phyloP scores from a whole-genome alignment of 495 filamentous ascomycete species.

The Annulohypoxylon moriforme region DNA sequence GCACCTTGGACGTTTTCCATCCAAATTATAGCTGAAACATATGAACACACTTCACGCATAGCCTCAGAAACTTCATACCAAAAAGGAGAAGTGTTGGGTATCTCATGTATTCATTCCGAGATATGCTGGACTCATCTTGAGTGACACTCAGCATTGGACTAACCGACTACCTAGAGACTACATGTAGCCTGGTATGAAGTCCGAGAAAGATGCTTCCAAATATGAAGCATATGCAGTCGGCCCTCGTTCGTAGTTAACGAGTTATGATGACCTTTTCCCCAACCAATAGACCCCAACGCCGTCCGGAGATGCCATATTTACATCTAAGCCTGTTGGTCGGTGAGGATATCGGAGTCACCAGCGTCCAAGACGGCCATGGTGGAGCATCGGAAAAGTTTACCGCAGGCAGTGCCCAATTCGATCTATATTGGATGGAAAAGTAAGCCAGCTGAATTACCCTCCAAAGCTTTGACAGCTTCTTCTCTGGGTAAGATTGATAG shows the following conservation, averaged over 20 bases:
- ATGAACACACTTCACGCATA: neutral
- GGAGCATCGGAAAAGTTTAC: conserved; percentile 89
- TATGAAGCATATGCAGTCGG: conserved; percentile 18
- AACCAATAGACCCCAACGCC: conserved; percentile 57
- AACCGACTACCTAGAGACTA: conserved; percentile 25
- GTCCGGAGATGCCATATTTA: conserved; percentile 42
- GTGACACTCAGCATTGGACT: conserved; percentile 36
- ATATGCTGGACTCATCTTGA: conserved; percentile 22
- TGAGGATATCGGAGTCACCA: conserved; percentile 97
- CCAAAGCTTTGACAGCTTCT: conserved; percentile 84
- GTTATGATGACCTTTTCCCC: conserved; percentile 34
- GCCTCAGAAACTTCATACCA: neutral
- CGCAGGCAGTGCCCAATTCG: conserved; percentile 89
- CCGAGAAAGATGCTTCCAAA: conserved; percentile 16
- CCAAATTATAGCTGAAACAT: neutral
- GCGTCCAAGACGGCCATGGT: conserved; percentile 96
- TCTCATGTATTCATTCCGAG: conserved; percentile 45
- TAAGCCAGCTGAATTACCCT: conserved; percentile 76
- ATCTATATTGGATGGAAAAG: conserved; percentile 70
- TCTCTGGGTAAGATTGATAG: conserved; percentile 72
- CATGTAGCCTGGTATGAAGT: conserved; percentile 11
- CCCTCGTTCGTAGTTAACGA: conserved; percentile 23
- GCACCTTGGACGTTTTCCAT: neutral
- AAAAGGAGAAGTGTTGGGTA: conserved; percentile 41
- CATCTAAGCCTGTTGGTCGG: conserved; percentile 69